Evolutionary conservation across 306 rosid genomes (phyloP).

Genomic region (Inga leiocalycina): DNA sequence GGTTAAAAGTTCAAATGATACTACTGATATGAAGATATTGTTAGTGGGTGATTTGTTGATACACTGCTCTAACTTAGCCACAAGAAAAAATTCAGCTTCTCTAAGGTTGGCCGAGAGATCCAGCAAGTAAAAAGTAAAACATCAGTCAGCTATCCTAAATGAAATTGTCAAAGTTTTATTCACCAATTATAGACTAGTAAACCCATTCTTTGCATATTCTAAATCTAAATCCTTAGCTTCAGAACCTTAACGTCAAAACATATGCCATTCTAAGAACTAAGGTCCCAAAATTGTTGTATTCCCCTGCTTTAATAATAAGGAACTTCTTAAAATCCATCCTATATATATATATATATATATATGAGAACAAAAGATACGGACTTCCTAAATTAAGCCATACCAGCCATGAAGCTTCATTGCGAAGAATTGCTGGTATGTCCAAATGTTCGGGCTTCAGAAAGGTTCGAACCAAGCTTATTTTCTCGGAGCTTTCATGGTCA

Average conservation of each 20-base stretch:
- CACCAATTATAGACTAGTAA: background rate
- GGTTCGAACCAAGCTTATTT: slow-evolving; percentile 56
- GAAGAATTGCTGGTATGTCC: slow-evolving; percentile 60
- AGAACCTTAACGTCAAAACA: background rate
- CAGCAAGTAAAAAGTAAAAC: background rate
- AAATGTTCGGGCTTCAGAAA: slow-evolving; percentile 73
- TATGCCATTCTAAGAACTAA: background rate
- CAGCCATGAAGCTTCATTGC: slow-evolving; percentile 67
- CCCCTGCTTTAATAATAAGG: background rate
- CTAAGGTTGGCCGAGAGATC: background rate
- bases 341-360: slow-evolving; percentile 22
- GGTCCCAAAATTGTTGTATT: background rate
- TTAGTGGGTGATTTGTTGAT: too few relatives aligned
- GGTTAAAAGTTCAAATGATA: too few relatives aligned
- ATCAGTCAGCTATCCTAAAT: background rate
- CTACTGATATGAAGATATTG: too few relatives aligned
- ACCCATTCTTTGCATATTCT: background rate
- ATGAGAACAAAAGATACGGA: background rate
- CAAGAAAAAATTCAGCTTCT: background rate
- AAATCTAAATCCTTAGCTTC: background rate
- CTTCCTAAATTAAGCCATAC: slow-evolving; percentile 37
- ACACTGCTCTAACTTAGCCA: background rate
- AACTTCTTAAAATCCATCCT: background rate
- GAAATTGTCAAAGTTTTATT: background rate
- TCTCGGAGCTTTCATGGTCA: slow-evolving; percentile 53